Conservation (phyloP, 768 basidiomycete species). For the Leccinum subgranulosum region DNA sequence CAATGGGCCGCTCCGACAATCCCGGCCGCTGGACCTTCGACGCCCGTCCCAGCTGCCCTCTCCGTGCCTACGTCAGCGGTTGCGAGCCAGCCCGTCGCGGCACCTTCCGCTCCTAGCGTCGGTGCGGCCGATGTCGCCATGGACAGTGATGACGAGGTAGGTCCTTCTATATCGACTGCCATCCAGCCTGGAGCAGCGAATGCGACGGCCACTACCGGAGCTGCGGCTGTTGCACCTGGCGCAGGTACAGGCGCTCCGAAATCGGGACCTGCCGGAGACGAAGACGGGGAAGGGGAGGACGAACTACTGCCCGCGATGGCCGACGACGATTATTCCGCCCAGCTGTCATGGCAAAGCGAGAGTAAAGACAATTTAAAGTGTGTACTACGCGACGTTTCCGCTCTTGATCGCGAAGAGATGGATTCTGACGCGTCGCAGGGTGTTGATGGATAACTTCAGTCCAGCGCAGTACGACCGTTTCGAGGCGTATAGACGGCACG, state of each 20-base stretch:
- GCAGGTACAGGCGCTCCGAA: slow-evolving; percentile 8
- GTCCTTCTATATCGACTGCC: slow-evolving; percentile 9
- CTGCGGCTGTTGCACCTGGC: neutral
- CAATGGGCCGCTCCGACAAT: slow-evolving; percentile 35
- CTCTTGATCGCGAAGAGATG: neutral
- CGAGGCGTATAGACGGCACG: slow-evolving; percentile 82
- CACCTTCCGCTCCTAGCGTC: neutral
- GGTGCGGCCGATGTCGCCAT: slow-evolving; percentile 2
- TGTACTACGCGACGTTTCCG: slow-evolving; percentile 13
- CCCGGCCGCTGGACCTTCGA: slow-evolving; percentile 4
- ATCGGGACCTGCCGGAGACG: slow-evolving; percentile 25
- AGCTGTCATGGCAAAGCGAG: slow-evolving; percentile 80
- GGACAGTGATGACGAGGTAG: slow-evolving; percentile 22
- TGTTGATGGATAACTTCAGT: slow-evolving; percentile 86
- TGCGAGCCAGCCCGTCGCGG: slow-evolving; percentile 8
- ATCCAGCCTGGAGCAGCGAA: neutral
- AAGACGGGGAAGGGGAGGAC: slow-evolving; percentile 74
- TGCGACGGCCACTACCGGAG: neutral
- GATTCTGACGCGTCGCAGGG: slow-evolving; percentile 40
- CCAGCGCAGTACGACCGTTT: slow-evolving; percentile 84
- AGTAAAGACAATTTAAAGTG: slow-evolving; percentile 87
- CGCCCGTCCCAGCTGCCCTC: slow-evolving; percentile 10
- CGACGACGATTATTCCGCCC: slow-evolving; percentile 85
- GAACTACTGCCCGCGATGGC: slow-evolving; percentile 82
- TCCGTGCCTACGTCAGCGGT: neutral